Conservation (phyloP, 306 rosid species). For the Quercus wislizeni region DNA sequence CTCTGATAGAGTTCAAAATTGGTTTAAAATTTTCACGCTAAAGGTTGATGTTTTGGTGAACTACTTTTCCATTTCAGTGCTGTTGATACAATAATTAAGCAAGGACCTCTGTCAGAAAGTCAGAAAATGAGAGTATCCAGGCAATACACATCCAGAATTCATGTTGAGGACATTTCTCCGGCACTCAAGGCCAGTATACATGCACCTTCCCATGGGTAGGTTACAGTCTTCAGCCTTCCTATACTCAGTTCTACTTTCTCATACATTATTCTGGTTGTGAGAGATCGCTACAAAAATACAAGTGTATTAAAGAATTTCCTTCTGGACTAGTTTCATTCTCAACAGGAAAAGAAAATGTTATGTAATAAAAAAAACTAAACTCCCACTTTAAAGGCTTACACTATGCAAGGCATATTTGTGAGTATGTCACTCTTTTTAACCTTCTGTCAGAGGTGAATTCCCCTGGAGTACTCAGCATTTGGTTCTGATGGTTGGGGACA, state of each 20-base stretch:
- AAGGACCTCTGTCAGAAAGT: conserved; percentile 46
- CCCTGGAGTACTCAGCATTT: no score
- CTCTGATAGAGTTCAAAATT: background rate
- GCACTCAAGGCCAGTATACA: conserved; percentile 61
- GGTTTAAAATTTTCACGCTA: background rate
- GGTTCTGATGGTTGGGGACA: no score
- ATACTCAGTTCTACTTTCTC: background rate
- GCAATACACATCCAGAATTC: conserved; percentile 73
- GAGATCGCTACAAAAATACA: background rate
- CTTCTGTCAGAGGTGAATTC: background rate
- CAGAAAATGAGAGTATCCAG: conserved; percentile 58
- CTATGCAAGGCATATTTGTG: background rate
- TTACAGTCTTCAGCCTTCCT: conserved; percentile 4
- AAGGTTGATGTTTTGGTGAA: background rate
- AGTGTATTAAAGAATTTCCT: background rate
- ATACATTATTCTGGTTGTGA: background rate
- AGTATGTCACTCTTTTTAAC: background rate
- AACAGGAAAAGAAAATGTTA: background rate
- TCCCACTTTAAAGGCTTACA: background rate
- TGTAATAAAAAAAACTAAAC: background rate
- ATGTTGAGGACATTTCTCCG: conserved; percentile 80
- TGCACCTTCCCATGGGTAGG: conserved; percentile 42
- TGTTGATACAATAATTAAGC: conserved; percentile 68
- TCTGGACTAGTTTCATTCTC: background rate
- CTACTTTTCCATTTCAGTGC: conserved; percentile 51